A percentile compares a stretch with the other conserved stretches of the same genome.
These are phyloP conservation scores for Metarhizium sp. DNA, from an alignment of 2,329 filamentous ascomycete genomes.

Conservation along the genomic window DNA sequence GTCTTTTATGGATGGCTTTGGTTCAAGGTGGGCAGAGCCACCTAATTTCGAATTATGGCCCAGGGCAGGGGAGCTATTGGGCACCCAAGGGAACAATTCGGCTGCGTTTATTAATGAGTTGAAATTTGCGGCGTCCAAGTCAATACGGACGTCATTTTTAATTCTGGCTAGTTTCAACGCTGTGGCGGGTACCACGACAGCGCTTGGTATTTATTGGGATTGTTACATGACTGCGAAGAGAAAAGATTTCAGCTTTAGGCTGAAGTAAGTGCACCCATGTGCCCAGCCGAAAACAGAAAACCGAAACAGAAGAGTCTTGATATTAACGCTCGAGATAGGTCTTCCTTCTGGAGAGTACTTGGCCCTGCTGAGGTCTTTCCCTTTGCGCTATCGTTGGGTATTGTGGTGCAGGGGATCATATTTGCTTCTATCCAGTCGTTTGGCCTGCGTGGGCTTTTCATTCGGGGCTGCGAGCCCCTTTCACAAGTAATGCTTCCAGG, in stretches of 20 bases:
- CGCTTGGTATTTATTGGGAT: conserved; percentile 47
- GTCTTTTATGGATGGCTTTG: conserved; percentile 2
- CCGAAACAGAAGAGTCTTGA: not conserved
- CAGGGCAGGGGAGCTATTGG: conserved; percentile 12
- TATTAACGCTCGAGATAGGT: conserved; percentile 15
- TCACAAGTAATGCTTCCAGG: conserved; percentile 53
- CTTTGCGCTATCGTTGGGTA: conserved; percentile 46
- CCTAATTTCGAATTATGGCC: conserved; percentile 8
- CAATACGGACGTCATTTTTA: conserved; percentile 51
- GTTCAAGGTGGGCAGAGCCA: conserved; percentile 1
- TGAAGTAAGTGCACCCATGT: conserved; percentile 25
- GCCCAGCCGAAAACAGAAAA: not conserved
- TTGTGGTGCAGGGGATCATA: conserved; percentile 46
- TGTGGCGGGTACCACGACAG: conserved; percentile 45
- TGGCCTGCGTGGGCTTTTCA: conserved; percentile 42
- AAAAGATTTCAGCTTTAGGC: conserved; percentile 28
- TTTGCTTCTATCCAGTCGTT: conserved; percentile 49
- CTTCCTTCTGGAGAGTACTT: conserved; percentile 33
- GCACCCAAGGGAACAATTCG: conserved; percentile 30
- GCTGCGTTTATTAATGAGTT: conserved; percentile 40
- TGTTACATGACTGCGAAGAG: conserved; percentile 38
- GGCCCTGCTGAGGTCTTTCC: conserved; percentile 41
- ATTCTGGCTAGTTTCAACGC: conserved; percentile 54
- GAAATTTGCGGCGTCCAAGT: conserved; percentile 43
- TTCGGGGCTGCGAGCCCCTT: conserved; percentile 40